phyloP scores from a whole-genome alignment of 768 basidiomycete genomes.

The Termitomyces sp. region DNA sequence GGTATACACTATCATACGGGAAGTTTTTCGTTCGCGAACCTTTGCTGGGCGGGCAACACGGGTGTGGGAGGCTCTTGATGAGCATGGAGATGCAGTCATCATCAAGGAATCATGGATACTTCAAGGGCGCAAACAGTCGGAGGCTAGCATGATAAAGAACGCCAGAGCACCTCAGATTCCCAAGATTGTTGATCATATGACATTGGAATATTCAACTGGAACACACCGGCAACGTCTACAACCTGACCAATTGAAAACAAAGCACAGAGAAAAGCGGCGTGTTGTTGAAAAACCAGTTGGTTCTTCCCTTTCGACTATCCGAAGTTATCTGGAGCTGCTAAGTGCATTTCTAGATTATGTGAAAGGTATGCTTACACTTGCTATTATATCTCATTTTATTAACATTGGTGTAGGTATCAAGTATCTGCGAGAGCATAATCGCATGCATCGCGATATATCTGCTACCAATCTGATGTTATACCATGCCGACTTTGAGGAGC shows the following conservation, averaged over 20 bases:
- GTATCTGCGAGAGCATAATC: background rate
- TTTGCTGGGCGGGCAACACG: background rate
- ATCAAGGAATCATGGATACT: slow-evolving; percentile 1
- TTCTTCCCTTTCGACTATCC: background rate
- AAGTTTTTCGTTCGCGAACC: background rate
- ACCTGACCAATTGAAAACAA: background rate
- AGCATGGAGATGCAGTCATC: background rate
- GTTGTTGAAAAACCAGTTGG: background rate
- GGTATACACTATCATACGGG: background rate
- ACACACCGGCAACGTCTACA: background rate
- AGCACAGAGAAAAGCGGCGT: slow-evolving; percentile 1
- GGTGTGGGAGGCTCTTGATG: background rate
- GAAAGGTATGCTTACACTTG: background rate
- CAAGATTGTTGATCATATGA: background rate
- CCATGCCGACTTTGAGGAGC: background rate
- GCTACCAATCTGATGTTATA: background rate
- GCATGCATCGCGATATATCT: background rate
- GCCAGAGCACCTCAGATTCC: background rate
- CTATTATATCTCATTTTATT: background rate
- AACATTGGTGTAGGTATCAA: background rate
- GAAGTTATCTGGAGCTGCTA: background rate
- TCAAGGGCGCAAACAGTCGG: background rate
- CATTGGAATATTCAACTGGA: background rate
- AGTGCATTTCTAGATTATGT: background rate
- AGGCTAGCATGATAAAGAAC: background rate